Base-by-base conservation (phyloP, 305 asterid genomes). In the Fraxinus ornus region DNA sequence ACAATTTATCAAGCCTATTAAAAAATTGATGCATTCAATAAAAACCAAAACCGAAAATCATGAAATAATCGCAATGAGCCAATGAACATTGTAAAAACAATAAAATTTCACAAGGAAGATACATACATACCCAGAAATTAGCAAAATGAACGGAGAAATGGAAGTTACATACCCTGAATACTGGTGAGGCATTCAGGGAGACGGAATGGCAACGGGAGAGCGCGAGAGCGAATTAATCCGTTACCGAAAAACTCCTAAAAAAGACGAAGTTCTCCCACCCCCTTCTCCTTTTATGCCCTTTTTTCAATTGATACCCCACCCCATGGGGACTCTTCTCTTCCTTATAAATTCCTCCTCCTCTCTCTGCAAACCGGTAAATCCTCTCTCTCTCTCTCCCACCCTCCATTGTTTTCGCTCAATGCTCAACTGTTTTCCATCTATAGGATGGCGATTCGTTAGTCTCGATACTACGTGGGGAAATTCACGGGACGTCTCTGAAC, bases 111-210 rank as follows among this genome's bases (percentile, higher is more conserved):
- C 9, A 44, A 64, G 41, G 76, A 70, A n/a, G 37, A 76, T 13
- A 33, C 36, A 5, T 30, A 15, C 36, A 30, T 55, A 32, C 76
- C 76, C 76, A 71, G 13, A 32, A 71, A 32, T 32, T 30, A 68
- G 36, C 37, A 2, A 22, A 5, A 36, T n/a, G 55, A 24, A 62
- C 49, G 37, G n/a, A 39, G 21, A 17, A 15, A n/a, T 5, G 15
- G 57, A 26, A 60, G 62, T 2, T 41, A 52, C 78, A 70, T 83
- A 94, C 99, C 98, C 97, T 90, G 98, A 95, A 93, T 92, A 93
- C 99, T 93, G 97, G 91, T 91, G 96, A 95, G 98, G 97, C 93
- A 92, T 95, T 90, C 99, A 95, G 97, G 97, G 91, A 87, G 91
- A 89, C 88, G 87, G 80, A 92, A 91, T 94, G 97, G 93, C 96